Percentiles rank a stretch among this genome's conserved stretches.
These are phyloP conservation scores for Hyphopichia khmerensis DNA, from an alignment of 1,139 yeast species.

Conservation along the genomic window DNA sequence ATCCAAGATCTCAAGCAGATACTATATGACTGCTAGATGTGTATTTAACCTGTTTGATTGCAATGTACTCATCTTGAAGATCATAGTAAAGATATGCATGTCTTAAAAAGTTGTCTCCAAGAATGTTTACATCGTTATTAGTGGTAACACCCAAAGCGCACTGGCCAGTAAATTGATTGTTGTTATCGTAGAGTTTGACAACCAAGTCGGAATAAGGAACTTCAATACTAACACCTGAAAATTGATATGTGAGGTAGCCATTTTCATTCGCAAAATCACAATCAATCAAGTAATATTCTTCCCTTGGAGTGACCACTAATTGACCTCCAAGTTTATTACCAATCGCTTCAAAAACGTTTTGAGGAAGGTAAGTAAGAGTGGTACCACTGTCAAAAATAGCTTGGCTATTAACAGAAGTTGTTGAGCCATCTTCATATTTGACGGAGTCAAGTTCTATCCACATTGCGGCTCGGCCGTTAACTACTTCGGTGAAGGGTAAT, in stretches of 20 bases:
- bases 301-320: neutral
- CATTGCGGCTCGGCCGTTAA: neutral
- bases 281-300: constrained; percentile 10
- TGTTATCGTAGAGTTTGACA: constrained; percentile 5
- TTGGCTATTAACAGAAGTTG: constrained; percentile 13
- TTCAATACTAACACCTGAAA: constrained; percentile 27
- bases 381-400: constrained; percentile 28
- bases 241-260: constrained; percentile 21
- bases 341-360: constrained; percentile 14
- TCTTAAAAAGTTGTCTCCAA: constrained; percentile 41
- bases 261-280: constrained; percentile 10
- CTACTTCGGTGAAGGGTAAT: neutral
- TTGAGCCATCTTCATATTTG: neutral
- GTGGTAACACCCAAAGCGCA: constrained; percentile 16
- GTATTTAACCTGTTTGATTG: constrained; percentile 37
- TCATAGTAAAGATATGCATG: constrained; percentile 36
- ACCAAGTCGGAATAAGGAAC: constrained; percentile 26
- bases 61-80: constrained; percentile 35
- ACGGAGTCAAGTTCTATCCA: neutral
- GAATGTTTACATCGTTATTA: constrained; percentile 11
- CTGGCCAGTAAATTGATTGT: constrained; percentile 7
- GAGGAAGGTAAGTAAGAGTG: constrained; percentile 28
- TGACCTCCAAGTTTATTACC: constrained; percentile 20
- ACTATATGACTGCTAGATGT: constrained; percentile 12
- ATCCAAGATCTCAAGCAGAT: neutral